Evolutionary conservation across 257 asterid genomes (phyloP).

Genomic region (Catharanthus roseus): DNA sequence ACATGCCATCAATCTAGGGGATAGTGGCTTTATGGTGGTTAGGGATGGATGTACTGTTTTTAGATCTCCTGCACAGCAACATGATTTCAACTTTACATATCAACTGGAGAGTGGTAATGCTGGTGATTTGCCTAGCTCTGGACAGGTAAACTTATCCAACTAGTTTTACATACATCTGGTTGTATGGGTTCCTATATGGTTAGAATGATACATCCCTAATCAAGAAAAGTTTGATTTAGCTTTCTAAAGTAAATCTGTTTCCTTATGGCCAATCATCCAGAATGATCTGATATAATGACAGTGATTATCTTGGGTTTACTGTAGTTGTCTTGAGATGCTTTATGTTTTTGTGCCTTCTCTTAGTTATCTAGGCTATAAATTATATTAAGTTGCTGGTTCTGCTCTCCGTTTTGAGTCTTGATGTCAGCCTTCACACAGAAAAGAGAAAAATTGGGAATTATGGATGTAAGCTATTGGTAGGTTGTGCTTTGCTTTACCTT

Average conservation of each 20-base stretch:
- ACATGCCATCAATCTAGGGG: conserved; percentile 87
- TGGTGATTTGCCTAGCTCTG: conserved; percentile 91
- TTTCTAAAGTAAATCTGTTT: not conserved
- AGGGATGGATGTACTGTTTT: conserved; percentile 82
- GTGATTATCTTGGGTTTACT: not conserved
- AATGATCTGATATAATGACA: not conserved
- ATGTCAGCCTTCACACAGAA: not conserved
- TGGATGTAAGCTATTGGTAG: not conserved
- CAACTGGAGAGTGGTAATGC: conserved; percentile 76
- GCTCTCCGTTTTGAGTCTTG: not conserved
- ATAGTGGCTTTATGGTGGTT: conserved; percentile 92
- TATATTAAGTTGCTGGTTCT: not conserved
- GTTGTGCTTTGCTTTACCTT: not conserved
- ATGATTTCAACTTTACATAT: conserved; percentile 88
- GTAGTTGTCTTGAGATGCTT: not conserved
- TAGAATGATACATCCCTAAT: not conserved
- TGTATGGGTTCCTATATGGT: conserved; percentile 7
- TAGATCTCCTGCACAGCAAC: conserved; percentile 91
- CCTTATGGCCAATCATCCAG: not conserved
- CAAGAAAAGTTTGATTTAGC: not conserved
- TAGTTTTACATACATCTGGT: not conserved
- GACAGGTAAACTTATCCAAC: conserved; percentile 51
- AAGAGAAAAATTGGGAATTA: not conserved
- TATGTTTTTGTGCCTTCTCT: not conserved
- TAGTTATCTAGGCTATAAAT: not conserved